These are phyloP conservation scores for Xylaria scruposa DNA, from an alignment of 495 filamentous ascomycete genomes.

Conservation along the genomic window DNA sequence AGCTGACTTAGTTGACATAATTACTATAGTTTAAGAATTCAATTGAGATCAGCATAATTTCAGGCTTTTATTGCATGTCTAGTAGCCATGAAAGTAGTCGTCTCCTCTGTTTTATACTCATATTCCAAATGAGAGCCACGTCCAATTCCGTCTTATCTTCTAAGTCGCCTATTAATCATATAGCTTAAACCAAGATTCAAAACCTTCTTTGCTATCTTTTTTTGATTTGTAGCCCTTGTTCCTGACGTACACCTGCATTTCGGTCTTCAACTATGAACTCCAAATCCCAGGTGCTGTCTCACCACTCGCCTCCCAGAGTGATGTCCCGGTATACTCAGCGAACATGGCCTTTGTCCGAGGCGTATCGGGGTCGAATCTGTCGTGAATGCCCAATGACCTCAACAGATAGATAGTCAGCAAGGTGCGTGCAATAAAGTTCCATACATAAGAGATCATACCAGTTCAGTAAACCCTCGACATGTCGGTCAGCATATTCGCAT, in stretches of 20 bases:
- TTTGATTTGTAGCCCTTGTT: neutral
- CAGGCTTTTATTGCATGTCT: neutral
- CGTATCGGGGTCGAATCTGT: constrained; percentile 8
- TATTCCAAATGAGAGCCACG: neutral
- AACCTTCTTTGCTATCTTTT: neutral
- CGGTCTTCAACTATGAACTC: neutral
- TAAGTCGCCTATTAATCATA: neutral
- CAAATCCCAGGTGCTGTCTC: neutral
- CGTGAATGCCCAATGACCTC: neutral
- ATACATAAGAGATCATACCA: neutral
- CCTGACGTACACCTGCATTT: neutral
- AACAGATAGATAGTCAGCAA: neutral
- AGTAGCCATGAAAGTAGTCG: neutral
- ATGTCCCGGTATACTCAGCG: neutral
- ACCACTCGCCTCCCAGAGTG: neutral
- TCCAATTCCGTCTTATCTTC: neutral
- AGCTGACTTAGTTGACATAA: neutral
- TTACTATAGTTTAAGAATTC: neutral
- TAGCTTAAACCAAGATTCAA: neutral
- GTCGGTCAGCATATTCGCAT: no score
- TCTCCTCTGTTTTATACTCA: neutral
- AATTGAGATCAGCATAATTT: neutral
- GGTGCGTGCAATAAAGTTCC: neutral
- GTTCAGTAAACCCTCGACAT: neutral
- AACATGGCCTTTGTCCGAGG: constrained; percentile 10